Conservation (phyloP, 106 monocot genomes). For the Phalaenopsis equestris region DNA sequence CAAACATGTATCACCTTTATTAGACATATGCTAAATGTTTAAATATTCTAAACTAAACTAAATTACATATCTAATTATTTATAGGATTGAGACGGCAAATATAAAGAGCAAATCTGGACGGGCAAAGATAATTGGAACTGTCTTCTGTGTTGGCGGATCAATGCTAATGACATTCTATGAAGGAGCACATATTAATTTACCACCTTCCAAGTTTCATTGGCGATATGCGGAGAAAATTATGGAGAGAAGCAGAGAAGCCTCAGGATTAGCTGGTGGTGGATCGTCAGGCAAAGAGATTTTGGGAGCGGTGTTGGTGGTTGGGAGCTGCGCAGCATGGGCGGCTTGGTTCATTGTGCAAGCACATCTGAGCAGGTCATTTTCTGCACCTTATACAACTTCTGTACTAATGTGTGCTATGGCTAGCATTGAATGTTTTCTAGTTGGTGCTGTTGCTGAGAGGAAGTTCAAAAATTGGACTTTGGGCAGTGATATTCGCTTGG, state of each 20-base stretch:
- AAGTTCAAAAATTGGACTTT: slow-evolving; percentile 40
- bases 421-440: slow-evolving; percentile 32
- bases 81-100: slow-evolving; percentile 60
- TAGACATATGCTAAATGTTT: no score
- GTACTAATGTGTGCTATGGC: slow-evolving; percentile 59
- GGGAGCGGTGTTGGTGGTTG: slow-evolving; percentile 49
- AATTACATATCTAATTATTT: no score
- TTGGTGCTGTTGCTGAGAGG: slow-evolving; percentile 32
- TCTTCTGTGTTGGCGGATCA: slow-evolving; percentile 65
- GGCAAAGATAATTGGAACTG: slow-evolving; percentile 59
- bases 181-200: slow-evolving; percentile 35
- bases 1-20: no score
- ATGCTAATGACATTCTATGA: slow-evolving; percentile 97
- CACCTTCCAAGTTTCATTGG: slow-evolving; percentile 66
- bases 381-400: slow-evolving; percentile 53
- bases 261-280: background rate
- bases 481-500: slow-evolving; percentile 57
- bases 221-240: slow-evolving; percentile 35
- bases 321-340: slow-evolving; percentile 62
- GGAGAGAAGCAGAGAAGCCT: background rate
- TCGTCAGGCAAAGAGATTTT: slow-evolving; percentile 14
- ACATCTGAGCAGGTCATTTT: slow-evolving; percentile 49
- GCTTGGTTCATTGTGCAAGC: slow-evolving; percentile 84
- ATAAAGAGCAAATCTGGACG: slow-evolving; percentile 32
- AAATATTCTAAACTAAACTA: no score